Evolutionary conservation across 768 basidiomycete species (phyloP), one percentile per base, ranked within the genome.

Genomic region (Candolleomyces aberdarensis): DNA sequence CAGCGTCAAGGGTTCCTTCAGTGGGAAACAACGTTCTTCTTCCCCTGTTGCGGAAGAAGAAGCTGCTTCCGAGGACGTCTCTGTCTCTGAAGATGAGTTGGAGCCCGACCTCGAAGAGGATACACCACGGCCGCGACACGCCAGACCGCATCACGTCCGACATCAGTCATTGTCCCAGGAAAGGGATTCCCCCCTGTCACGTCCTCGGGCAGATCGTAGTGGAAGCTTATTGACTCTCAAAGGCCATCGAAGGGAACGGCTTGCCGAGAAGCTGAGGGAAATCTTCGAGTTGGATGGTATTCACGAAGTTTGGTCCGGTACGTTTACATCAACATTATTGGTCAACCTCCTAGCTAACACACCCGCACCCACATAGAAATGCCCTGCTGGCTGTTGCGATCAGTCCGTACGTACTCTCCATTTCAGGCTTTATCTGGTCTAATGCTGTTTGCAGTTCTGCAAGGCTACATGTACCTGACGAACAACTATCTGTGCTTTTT

Each of bases 401-500:
- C 92, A 54, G 86, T 96, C 64, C 76, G 94, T 96, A 69, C 83
- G 94, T 87, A 36, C 44, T 26, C 59, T 31, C 54, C 54, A 40
- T 20, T 46, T 15, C 6, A 14, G 41, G 13, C 32, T 54, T 29
- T 60, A 10, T 56, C 19, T 55, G 39, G 49, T 57, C 10, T 41
- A 49, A 49, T 65, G 59, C 43, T 59, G 43, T 22, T 26, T 22
- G 15, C 72, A 92, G 94, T 98, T 63, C 80, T 99, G 36, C 96
- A 99, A 74, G 96, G 96, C 2, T 98, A 96, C 71, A 92, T 99
- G 85, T 99, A 96, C 72, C 79, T 98, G 53, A 98, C 96, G 1
- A 92, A 92, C 66, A 86, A 89, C 11, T 91, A 96, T 71, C 74
- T 98, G 19, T 98, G 96, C 76, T 99, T 99, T 79, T 99, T 96